Base-by-base conservation (phyloP, 441 rosid species). In the Euphorbia celastroides region DNA sequence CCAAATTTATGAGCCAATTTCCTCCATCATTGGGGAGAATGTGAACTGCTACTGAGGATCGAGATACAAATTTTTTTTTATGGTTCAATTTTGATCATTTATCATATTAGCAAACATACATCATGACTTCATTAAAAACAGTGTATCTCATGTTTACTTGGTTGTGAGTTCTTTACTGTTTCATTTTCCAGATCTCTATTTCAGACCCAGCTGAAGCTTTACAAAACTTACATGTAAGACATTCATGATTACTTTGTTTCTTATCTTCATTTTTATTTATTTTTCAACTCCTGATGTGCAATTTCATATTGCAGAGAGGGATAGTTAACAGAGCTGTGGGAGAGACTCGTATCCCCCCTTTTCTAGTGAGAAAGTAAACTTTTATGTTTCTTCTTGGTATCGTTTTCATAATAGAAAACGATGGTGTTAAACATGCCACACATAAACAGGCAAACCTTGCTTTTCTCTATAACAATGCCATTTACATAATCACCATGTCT, bases 331-430 rank as follows among this genome's bases (percentile, higher is more conserved):
- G 93, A 74, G 88, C 93, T 51, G 89, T 88, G 70, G 98, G 93
- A 62, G 98, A 93, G 83, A 90, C 97, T 64, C 89, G 98, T 86
- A 90, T 90, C 92, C 87, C 92, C 87, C 75, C 59, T 31, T 22
- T 0, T 44, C 46, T 17, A 60, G 12, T 54, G 22, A 32, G 7
- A 10, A 30, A 44, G 19, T 41, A 5, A 14, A 65, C 32, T 32
- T 62, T 11, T 41, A 23, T 55, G 54, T 22, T 30, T 60, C 56
- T 8, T 20, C 9, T 25, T 48, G n/a, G 51, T 66, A 19, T 36
- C 25, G n/a, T 54, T 41, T 32, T 31, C 41, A 23, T 51, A 25
- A 36, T 25, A 57, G 54, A 25, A 48, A 32, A 19, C 23, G 11
- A 16, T 51, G 34, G n/a, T 58, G 44, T 41, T 34, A 5, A 57